Evolutionary conservation across 2,329 filamentous ascomycete genomes (phyloP).

Genomic region (Trichoderma pleuroti): DNA sequence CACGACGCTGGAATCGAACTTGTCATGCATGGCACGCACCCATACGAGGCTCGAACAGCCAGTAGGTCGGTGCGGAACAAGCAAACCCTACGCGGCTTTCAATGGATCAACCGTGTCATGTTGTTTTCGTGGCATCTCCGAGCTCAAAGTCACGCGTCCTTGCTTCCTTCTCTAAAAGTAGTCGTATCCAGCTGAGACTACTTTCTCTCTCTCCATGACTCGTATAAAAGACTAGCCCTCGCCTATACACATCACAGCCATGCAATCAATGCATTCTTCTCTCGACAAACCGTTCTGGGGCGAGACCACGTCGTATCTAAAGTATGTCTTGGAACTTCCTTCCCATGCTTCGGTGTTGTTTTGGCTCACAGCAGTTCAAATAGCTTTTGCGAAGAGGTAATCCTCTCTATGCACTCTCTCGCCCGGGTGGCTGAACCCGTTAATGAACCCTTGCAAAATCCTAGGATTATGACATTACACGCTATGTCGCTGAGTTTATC

Average conservation of each 20-base stretch:
- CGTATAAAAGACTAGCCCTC: background rate
- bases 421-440: background rate
- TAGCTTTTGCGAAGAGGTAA: background rate
- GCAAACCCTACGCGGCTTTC: background rate
- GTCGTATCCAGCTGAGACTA: background rate
- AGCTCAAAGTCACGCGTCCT: background rate
- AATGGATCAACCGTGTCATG: background rate
- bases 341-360: background rate
- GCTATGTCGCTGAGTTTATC: slow-evolving; percentile 43
- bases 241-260: background rate
- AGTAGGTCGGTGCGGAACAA: background rate
- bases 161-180: background rate
- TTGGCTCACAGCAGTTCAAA: background rate
- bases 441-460: background rate
- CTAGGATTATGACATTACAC: slow-evolving; percentile 40
- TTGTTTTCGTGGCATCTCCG: background rate
- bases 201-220: background rate
- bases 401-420: background rate
- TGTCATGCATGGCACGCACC: background rate
- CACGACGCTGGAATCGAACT: no score
- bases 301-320: background rate
- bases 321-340: background rate
- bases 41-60: background rate
- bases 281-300: background rate
- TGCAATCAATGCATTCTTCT: background rate